Base-by-base conservation (phyloP, 345 rosid species). In the Aquilaria sinensis region DNA sequence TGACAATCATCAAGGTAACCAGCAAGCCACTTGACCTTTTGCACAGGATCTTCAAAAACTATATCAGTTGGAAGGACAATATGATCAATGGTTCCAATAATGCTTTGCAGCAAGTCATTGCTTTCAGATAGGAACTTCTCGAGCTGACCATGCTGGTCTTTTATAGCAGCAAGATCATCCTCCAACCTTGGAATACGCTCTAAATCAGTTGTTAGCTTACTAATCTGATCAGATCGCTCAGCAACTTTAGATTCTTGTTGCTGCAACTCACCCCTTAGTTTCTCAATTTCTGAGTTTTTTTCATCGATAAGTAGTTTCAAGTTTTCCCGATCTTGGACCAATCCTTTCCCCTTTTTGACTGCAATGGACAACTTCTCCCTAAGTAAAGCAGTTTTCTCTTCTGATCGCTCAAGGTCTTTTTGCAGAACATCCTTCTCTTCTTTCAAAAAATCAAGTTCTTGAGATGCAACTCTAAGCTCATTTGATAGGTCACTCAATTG, bases 271-370 rank as follows among this genome's bases (percentile, higher is more conserved):
- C 74, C 75, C 76, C 70, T 84, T 71, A 85, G 66, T 69, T 85
- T 87, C 76, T 83, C 80, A 55, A 79, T 81, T 67, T 83, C 89
- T 53, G 80, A 67, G 52, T 74, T 85, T 72, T 80, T 92, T 70
- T 87, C 96, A 62, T 84, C 94, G 57, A 87, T 55, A 60, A 74
- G 77, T 63, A 67, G 65, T 75, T 87, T 92, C 53, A 83, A 64
- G 68, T 85, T 84, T 69, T 89, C 90, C 54, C 82, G 78, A 74
- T 93, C 98, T 77, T 89, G 96, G 62, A 89, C 82, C 70, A 89
- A 71, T 52, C 94, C 94, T 83, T 93, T 89, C 34, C 97, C 96
- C 80, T 89, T 93, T 87, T 89, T 93, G 65, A 89, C 85, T 53
- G 96, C 97, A 87, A 85, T 77, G 55, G 98, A 81, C 65, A 93